A percentile compares a stretch with the other conserved stretches of the same genome.
Evolutionary conservation across 2,329 filamentous ascomycete genomes (phyloP).

Genomic region (Ambrosiella cleistominuta): DNA sequence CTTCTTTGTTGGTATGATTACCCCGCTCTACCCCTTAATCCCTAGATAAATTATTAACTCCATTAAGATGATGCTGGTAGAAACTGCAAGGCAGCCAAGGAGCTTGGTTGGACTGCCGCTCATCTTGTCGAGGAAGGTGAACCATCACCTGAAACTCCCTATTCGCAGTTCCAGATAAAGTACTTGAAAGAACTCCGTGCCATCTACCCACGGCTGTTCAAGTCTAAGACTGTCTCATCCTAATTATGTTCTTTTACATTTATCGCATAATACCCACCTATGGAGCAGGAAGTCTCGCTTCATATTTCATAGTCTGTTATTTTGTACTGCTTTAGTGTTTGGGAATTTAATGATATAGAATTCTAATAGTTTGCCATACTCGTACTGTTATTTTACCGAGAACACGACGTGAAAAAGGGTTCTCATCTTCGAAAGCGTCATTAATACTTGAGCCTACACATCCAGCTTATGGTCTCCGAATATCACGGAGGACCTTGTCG

Average conservation of each 20-base stretch:
- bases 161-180: conserved; percentile 58
- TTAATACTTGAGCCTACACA: no score
- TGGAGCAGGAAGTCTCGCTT: not conserved
- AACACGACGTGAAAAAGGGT: not conserved
- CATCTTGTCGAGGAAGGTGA: conserved; percentile 72
- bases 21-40: conserved; percentile 1
- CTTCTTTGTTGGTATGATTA: conserved; percentile 74
- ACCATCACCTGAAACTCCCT: conserved; percentile 41
- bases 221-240: conserved; percentile 21
- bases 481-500: conserved; percentile 41
- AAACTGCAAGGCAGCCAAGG: conserved; percentile 63
- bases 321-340: no score
- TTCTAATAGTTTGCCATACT: not conserved
- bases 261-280: not conserved
- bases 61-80: conserved; percentile 61
- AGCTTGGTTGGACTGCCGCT: conserved; percentile 68
- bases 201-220: conserved; percentile 77
- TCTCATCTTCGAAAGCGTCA: not conserved
- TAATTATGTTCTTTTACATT: not conserved
- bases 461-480: conserved; percentile 33
- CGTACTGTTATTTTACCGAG: conserved; percentile 1
- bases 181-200: conserved; percentile 57
- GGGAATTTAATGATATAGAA: no score
- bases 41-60: not conserved
- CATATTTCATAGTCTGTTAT: no score